phyloP scores from a whole-genome alignment of 2,329 filamentous ascomycete species.

The Diaporthe sp. region DNA sequence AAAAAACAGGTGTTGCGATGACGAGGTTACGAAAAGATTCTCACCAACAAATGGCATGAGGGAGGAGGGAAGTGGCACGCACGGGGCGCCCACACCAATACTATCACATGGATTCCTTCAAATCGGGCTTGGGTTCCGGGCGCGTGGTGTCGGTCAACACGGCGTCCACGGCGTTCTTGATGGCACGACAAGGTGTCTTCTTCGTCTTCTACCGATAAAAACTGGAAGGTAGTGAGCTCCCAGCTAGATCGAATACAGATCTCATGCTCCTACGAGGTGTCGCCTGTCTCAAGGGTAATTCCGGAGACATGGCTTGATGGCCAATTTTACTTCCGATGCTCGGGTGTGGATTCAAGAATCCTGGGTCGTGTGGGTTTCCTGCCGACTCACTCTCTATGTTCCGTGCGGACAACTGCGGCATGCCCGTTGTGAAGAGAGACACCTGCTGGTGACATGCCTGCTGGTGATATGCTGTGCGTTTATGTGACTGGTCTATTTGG shows the following conservation, averaged over 20 bases:
- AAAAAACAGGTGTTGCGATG: slow-evolving; percentile 8
- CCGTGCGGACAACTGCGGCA: not conserved
- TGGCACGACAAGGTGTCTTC: slow-evolving; percentile 29
- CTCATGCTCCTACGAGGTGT: slow-evolving; percentile 80
- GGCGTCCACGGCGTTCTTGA: slow-evolving; percentile 58
- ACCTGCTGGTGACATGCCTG: slow-evolving; percentile 13
- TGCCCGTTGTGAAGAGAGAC: not conserved
- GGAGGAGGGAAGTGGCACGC: slow-evolving; percentile 44
- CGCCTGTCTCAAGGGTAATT: slow-evolving; percentile 75
- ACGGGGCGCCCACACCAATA: too few relatives aligned
- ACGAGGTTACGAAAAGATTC: slow-evolving; percentile 38
- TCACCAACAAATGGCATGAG: slow-evolving; percentile 41
- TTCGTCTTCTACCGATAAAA: slow-evolving; percentile 46
- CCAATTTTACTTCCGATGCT: slow-evolving; percentile 64
- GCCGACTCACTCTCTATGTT: not conserved
- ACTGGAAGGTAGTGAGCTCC: slow-evolving; percentile 65
- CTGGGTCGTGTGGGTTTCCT: slow-evolving; percentile 23
- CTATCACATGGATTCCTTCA: slow-evolving; percentile 23
- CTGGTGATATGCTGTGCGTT: slow-evolving; percentile 4
- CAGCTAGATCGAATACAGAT: slow-evolving; percentile 70
- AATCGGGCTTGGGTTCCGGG: slow-evolving; percentile 43
- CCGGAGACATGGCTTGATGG: slow-evolving; percentile 90
- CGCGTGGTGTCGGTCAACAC: slow-evolving; percentile 53
- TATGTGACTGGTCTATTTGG: slow-evolving; percentile 12
- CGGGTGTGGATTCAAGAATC: slow-evolving; percentile 6